Evolutionary conservation across 768 basidiomycete genomes (phyloP).

Genomic region (Mycena indigotica): DNA sequence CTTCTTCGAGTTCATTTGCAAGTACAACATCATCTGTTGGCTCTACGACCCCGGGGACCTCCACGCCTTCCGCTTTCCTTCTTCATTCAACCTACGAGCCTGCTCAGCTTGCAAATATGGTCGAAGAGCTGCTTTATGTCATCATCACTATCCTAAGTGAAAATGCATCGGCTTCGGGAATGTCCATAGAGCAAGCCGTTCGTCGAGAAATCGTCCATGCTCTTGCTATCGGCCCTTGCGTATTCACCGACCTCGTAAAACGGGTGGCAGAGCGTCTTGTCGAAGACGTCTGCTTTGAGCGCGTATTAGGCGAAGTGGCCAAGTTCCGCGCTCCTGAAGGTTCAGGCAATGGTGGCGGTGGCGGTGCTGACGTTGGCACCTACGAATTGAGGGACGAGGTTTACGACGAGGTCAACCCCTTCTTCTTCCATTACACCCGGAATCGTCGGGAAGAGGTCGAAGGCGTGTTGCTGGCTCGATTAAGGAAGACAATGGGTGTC

Average conservation of each 20-base stretch:
- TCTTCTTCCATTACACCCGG: constrained; percentile 93
- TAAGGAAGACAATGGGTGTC: constrained; percentile 64
- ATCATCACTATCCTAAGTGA: constrained; percentile 87
- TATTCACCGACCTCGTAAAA: constrained; percentile 90
- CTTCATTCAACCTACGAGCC: constrained; percentile 65
- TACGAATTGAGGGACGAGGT: constrained; percentile 86
- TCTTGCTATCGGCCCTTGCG: constrained; percentile 82
- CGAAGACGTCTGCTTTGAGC: constrained; percentile 82
- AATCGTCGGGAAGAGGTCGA: constrained; percentile 94
- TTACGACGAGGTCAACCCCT: constrained; percentile 90
- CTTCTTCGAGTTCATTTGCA: neutral
- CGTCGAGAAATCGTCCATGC: constrained; percentile 89
- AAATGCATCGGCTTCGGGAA: constrained; percentile 68
- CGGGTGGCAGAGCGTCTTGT: constrained; percentile 87
- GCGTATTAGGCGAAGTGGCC: constrained; percentile 75
- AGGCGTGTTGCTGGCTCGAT: constrained; percentile 62
- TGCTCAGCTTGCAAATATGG: constrained; percentile 76
- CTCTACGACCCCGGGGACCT: neutral
- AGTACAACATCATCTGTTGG: neutral
- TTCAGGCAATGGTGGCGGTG: constrained; percentile 28
- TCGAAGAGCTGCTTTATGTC: constrained; percentile 89
- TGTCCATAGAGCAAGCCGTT: constrained; percentile 65
- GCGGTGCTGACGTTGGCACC: constrained; percentile 67
- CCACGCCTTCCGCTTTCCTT: constrained; percentile 48
- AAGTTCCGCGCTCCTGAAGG: constrained; percentile 81